phyloP scores from a whole-genome alignment of 345 rosid genomes.

The Bruguiera parviflora region DNA sequence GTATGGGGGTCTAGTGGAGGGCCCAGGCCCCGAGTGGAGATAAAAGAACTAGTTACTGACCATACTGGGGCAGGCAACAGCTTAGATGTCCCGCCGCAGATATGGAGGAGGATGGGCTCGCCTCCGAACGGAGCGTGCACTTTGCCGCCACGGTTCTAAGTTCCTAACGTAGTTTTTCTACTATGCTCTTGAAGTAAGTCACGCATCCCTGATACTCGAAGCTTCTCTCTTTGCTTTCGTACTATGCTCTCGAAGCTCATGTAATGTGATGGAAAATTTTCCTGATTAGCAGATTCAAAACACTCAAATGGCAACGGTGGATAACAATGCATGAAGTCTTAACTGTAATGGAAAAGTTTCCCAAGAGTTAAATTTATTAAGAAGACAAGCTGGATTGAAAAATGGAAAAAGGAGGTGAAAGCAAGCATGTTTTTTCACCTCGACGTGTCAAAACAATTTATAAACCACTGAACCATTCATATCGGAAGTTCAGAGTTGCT shows the following conservation, averaged over 20 bases:
- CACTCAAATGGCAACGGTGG: not conserved
- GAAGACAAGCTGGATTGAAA: not conserved
- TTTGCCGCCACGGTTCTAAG: no score
- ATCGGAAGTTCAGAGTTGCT: no score
- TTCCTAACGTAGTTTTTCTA: conserved; percentile 33
- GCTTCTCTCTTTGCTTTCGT: not conserved
- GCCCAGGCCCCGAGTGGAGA: no score
- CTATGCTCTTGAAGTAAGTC: conserved; percentile 66
- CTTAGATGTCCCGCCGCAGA: no score
- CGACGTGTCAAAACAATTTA: not conserved
- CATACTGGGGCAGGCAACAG: no score
- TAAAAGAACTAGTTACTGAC: no score
- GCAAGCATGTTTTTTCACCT: not conserved
- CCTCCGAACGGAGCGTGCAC: no score
- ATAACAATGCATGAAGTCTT: not conserved
- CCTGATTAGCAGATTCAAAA: not conserved
- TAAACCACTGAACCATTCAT: not conserved
- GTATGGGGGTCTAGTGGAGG: no score
- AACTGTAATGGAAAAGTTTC: not conserved
- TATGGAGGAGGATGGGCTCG: not conserved
- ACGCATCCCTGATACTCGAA: not conserved
- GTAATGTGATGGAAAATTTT: no score
- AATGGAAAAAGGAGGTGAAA: not conserved
- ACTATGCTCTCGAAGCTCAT: not conserved
- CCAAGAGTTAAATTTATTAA: not conserved